These are phyloP conservation scores for Cryphonectria nitschkei DNA, from an alignment of 2,329 filamentous ascomycete species.

Conservation along the genomic window DNA sequence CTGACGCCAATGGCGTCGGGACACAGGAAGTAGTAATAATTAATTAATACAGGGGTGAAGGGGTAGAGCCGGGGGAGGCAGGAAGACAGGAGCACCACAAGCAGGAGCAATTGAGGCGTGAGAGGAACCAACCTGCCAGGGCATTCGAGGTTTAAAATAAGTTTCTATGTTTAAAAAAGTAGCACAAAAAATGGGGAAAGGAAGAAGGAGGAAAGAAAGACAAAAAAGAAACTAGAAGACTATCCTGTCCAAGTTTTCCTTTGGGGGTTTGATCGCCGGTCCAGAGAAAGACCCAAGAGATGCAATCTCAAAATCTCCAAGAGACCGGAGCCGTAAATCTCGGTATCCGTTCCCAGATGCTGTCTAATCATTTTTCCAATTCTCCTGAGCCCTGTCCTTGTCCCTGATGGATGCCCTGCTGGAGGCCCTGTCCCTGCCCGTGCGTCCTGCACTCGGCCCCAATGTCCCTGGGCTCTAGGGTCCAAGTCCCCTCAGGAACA, in stretches of 20 bases:
- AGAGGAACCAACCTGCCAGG: not conserved
- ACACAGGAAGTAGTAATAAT: not conserved
- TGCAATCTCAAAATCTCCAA: constrained; percentile 6
- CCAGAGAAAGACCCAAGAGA: constrained; percentile 1
- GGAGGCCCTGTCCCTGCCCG: not conserved
- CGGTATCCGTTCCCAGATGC: not conserved
- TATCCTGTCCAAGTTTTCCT: not conserved
- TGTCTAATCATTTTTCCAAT: not conserved
- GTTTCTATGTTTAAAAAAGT: not conserved
- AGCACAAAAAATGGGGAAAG: too few relatives aligned
- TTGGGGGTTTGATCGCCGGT: not conserved
- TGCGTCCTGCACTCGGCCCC: not conserved
- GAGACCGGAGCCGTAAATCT: constrained; percentile 2
- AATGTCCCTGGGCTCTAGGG: not conserved
- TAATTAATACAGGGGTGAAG: not conserved
- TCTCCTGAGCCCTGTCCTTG: constrained; percentile 1
- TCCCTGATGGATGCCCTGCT: not conserved
- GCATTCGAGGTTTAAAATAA: not conserved
- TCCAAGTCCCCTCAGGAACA: not conserved
- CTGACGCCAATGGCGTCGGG: not conserved
- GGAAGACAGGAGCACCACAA: too few relatives aligned
- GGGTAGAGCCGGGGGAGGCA: too few relatives aligned
- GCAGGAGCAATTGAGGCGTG: not conserved
- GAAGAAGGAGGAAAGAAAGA: not conserved
- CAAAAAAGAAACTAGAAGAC: not conserved